Base-by-base conservation (phyloP, 2,329 filamentous ascomycete genomes). In the Pyrenophora seminiperda region DNA sequence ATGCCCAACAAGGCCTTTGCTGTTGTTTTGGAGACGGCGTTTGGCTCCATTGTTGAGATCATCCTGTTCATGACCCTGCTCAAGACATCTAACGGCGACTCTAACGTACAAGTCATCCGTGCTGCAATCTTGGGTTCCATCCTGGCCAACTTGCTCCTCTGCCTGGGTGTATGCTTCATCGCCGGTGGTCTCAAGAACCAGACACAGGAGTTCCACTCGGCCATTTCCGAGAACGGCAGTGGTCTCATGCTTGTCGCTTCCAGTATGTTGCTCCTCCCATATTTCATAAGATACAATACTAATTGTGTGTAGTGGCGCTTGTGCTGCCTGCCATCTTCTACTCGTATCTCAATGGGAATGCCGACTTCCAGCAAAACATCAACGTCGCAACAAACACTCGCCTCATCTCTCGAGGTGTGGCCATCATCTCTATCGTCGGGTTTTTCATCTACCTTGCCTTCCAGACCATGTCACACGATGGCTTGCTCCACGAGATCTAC, bases 101-200 rank as follows among this genome's bases (percentile, higher is more conserved):
- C 70, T 9, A 75, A 75, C n/a, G 67, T 87, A 52, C 79, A 81
- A n/a, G 88, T 94, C 60, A 90, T 95, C 61, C 84, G 90, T 66
- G 89, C 89, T 44, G 90, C 91, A 19, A 92, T 95, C 47, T 76
- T 95, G 0, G 90, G 91, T 29, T 93, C 89, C 0, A 88, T 95
- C 36, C 73, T 96, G 27, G 90, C 91, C 10, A 95, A 91, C 24
- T 82, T 94, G 75, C 75, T 95, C 36, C 78, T 95, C 1, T 95
- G 90, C 61, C 74, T 95, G 19, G 91, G 91, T 0, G 66, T 87
- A 43, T 94, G 90, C 70, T 95, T 96, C 76, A 84, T 93, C 54
- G 81, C 85, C 17, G 89, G 89, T 32, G 90, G 91, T 7, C 58
- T 93, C 29, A 77, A 79, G 45, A 83, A 86, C 24, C 79, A 88